These are phyloP conservation scores for Boletales sp. DNA, from an alignment of 768 basidiomycete genomes.

Conservation along the genomic window DNA sequence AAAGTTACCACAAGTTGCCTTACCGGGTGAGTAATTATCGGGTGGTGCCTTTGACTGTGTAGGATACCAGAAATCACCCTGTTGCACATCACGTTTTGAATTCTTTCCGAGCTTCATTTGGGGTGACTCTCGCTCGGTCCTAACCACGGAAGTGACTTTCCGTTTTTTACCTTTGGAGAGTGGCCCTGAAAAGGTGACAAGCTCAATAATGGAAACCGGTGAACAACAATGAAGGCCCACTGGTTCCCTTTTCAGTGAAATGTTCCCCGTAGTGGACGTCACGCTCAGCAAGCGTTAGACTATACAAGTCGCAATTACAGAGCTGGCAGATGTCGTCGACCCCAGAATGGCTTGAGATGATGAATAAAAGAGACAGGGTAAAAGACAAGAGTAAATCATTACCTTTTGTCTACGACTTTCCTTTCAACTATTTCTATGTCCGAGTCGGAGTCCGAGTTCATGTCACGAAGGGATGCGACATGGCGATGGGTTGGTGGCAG, in stretches of 20 bases:
- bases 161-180: conserved; percentile 13
- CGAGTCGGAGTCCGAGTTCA: conserved; percentile 15
- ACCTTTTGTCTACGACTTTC: conserved; percentile 10
- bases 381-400: not conserved
- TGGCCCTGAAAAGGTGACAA: conserved; percentile 10
- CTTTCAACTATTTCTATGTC: conserved; percentile 25
- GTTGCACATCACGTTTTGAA: conserved; percentile 9
- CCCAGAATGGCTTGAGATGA: conserved; percentile 6
- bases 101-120: conserved; percentile 7
- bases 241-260: conserved; percentile 19
- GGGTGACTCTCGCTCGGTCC: not conserved
- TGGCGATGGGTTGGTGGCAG: conserved; percentile 7
- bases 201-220: not conserved
- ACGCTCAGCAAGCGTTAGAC: conserved; percentile 37
- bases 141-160: conserved; percentile 2
- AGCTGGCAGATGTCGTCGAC: conserved; percentile 44
- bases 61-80: conserved; percentile 67
- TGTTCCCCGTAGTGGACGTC: conserved; percentile 58
- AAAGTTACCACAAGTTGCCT: conserved; percentile 30
- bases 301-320: conserved; percentile 43
- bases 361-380: not conserved
- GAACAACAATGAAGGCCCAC: conserved; percentile 1
- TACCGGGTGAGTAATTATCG: conserved; percentile 62
- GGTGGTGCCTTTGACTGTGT: conserved; percentile 43
- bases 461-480: not conserved